Evolutionary conservation across 805 yeast species (phyloP).

Genomic region (Suhomyces pyralidae): DNA sequence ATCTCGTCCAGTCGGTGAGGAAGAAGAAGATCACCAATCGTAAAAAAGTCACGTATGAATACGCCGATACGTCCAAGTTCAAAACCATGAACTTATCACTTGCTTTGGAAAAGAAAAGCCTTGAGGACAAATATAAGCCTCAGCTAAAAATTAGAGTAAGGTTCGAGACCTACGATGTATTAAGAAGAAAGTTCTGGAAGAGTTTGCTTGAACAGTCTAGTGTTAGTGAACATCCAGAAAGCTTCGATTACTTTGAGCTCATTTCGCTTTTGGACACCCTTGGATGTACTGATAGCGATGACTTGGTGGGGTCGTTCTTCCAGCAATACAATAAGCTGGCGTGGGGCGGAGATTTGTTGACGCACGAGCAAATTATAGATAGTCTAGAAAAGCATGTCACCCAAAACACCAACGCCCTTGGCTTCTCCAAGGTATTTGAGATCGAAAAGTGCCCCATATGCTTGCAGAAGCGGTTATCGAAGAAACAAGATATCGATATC

Average conservation of each 20-base stretch:
- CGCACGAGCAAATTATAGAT: slow-evolving; percentile 44
- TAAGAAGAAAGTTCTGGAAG: slow-evolving; percentile 70
- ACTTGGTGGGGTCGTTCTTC: slow-evolving; percentile 54
- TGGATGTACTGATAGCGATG: slow-evolving; percentile 51
- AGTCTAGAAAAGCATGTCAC: slow-evolving; percentile 42
- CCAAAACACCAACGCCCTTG: slow-evolving; percentile 9
- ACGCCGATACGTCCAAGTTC: slow-evolving; percentile 41
- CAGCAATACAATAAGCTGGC: slow-evolving; percentile 42
- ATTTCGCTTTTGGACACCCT: slow-evolving; percentile 61
- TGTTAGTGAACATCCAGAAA: slow-evolving; percentile 31
- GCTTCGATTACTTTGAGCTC: slow-evolving; percentile 58
- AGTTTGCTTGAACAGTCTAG: slow-evolving; percentile 55
- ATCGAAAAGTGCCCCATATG: slow-evolving; percentile 82
- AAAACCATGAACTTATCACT: slow-evolving; percentile 40
- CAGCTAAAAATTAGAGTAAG: slow-evolving; percentile 57
- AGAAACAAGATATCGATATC: slow-evolving; percentile 60
- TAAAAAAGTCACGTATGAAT: slow-evolving; percentile 24
- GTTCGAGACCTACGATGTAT: slow-evolving; percentile 60
- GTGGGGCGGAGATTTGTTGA: slow-evolving; percentile 54
- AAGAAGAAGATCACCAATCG: slow-evolving; percentile 28
- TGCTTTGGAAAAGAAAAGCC: slow-evolving; percentile 28
- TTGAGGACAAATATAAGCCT: slow-evolving; percentile 46
- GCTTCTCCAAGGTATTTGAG: slow-evolving; percentile 47
- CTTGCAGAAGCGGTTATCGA: slow-evolving; percentile 52
- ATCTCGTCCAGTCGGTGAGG: slow-evolving; percentile 26